Evolutionary conservation across 345 rosid genomes (phyloP).

Genomic region (Brassica incana): DNA sequence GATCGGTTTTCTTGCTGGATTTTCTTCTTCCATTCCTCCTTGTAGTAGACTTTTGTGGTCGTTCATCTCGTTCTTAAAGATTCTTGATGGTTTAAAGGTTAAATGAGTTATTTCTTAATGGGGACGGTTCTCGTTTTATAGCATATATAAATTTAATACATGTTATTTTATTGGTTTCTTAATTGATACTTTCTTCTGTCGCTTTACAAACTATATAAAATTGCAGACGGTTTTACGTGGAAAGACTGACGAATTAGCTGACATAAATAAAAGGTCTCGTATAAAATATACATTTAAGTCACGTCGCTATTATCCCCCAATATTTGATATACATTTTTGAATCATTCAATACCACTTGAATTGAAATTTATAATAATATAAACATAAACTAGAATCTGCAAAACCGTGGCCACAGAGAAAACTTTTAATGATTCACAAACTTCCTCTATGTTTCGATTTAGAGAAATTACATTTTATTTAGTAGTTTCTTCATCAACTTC

Average conservation of each 20-base stretch:
- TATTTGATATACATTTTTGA: neutral
- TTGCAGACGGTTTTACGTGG: constrained; percentile 35
- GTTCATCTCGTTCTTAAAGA: no score
- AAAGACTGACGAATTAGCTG: neutral
- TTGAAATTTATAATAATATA: neutral
- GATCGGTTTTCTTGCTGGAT: no score
- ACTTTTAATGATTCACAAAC: no score
- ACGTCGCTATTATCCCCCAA: neutral
- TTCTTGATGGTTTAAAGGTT: no score
- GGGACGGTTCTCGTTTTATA: neutral
- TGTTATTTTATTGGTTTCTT: neutral
- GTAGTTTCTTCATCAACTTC: neutral
- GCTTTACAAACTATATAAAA: constrained; percentile 25
- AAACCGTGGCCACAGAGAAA: neutral
- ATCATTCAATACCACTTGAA: neutral
- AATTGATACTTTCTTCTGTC: constrained; percentile 6
- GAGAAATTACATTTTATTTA: neutral
- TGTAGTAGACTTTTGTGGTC: no score
- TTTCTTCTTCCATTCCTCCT: no score
- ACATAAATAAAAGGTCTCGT: neutral
- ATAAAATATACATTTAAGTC: neutral
- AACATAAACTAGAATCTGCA: neutral
- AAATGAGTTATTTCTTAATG: constrained; percentile 3
- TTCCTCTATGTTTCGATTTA: neutral
- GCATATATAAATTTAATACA: neutral